phyloP scores from a whole-genome alignment of 2,329 filamentous ascomycete species.

The Phaeosphaeriaceae sp. region DNA sequence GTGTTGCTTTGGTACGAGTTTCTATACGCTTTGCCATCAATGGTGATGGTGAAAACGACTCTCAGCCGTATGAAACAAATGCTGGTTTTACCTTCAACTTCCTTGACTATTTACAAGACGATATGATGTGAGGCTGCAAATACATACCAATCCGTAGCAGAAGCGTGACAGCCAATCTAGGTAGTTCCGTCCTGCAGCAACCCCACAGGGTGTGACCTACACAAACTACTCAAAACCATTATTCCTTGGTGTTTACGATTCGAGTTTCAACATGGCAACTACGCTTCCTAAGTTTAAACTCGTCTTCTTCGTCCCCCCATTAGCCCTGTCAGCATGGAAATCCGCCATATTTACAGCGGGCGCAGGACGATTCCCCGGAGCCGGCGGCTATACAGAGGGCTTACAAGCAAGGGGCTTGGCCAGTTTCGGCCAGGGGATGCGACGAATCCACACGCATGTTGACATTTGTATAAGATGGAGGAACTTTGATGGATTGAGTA shows the following conservation, averaged over 20 bases:
- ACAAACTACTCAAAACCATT: too few relatives aligned
- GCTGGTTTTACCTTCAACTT: too few relatives aligned
- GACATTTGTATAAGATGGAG: constrained; percentile 55
- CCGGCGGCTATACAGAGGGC: constrained; percentile 52
- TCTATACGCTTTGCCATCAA: too few relatives aligned
- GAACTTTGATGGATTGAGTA: constrained; percentile 48
- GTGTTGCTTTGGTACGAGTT: too few relatives aligned
- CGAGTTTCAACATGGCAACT: constrained; percentile 6
- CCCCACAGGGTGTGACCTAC: too few relatives aligned
- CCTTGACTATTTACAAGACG: too few relatives aligned
- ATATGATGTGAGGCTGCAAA: too few relatives aligned
- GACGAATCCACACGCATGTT: constrained; percentile 63
- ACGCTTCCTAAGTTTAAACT: constrained; percentile 49
- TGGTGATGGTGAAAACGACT: too few relatives aligned
- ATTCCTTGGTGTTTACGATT: neutral
- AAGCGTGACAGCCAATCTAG: too few relatives aligned
- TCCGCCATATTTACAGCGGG: constrained; percentile 54
- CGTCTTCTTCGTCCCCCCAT: constrained; percentile 53
- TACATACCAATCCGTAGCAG: too few relatives aligned
- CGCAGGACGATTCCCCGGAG: constrained; percentile 52
- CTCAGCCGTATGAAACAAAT: too few relatives aligned
- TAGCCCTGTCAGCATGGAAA: constrained; percentile 49
- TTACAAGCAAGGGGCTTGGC: constrained; percentile 60
- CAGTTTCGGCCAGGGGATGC: constrained; percentile 69
- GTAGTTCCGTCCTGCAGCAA: too few relatives aligned